Conservation (phyloP, 345 rosid species). For the Punica granatum region DNA sequence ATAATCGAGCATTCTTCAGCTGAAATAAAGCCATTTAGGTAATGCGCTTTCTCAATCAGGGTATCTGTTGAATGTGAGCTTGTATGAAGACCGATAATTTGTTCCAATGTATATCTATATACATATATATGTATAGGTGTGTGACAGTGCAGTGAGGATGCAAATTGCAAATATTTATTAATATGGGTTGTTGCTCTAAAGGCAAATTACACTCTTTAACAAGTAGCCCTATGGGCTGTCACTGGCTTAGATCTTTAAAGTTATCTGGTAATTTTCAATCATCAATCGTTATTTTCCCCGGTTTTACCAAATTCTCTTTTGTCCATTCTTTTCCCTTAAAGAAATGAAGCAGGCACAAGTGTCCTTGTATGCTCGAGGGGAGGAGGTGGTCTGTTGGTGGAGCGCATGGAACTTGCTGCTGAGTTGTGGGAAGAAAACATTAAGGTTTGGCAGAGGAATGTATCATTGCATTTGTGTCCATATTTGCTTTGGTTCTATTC, state of each 20-base stretch:
- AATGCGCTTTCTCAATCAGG: conserved; percentile 10
- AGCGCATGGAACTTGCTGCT: conserved; percentile 88
- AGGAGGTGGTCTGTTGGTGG: conserved; percentile 86
- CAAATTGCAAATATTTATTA: background rate
- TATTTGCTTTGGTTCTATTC: background rate
- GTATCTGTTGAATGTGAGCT: background rate
- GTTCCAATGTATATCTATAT: no score
- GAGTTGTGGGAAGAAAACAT: conserved; percentile 83
- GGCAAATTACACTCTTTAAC: background rate
- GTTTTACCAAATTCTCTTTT: background rate
- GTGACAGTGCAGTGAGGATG: no score
- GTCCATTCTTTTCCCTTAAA: conserved; percentile 17
- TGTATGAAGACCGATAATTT: background rate
- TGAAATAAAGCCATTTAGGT: conserved; percentile 68
- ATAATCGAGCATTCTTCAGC: conserved; percentile 56
- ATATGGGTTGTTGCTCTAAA: background rate
- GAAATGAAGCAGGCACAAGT: conserved; percentile 54
- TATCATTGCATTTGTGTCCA: background rate
- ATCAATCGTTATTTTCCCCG: background rate
- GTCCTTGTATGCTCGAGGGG: conserved; percentile 96
- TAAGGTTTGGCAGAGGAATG: conserved; percentile 43
- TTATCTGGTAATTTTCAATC: no score
- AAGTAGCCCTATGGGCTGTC: background rate
- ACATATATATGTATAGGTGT: no score
- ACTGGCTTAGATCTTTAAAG: background rate